Conservation (phyloP, 1,139 yeast species). For the Geotrichum carabidarum region DNA sequence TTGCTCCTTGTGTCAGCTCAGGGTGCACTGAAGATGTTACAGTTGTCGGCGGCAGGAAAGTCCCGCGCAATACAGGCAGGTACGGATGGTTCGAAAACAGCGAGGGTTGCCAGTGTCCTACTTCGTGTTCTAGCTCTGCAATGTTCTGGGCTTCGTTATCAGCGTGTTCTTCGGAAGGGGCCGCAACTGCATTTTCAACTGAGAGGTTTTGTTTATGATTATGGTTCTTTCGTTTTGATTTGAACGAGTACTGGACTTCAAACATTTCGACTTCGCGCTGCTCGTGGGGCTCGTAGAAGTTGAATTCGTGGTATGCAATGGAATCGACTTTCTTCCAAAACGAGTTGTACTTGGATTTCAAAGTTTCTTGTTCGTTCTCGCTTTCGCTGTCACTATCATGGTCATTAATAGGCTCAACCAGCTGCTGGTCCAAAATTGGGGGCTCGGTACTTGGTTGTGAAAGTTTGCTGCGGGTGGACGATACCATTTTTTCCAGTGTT, state of each 20-base stretch:
- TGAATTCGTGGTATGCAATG: constrained; percentile 38
- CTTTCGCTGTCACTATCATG: background rate
- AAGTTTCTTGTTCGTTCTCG: background rate
- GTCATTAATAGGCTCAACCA: background rate
- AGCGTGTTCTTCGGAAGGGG: background rate
- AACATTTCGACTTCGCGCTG: constrained; percentile 55
- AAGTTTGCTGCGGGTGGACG: constrained; percentile 6
- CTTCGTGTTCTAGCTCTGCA: background rate
- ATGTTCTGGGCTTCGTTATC: background rate
- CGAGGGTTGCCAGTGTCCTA: constrained; percentile 48
- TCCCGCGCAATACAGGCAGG: constrained; percentile 12
- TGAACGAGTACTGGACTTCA: constrained; percentile 52
- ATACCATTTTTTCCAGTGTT: constrained; percentile 15
- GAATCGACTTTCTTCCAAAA: constrained; percentile 38
- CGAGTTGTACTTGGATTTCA: constrained; percentile 15
- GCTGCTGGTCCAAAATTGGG: background rate
- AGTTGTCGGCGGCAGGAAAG: background rate
- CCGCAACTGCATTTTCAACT: background rate
- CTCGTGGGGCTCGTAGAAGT: constrained; percentile 33
- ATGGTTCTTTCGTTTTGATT: background rate
- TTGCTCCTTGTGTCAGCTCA: background rate
- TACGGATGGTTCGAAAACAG: constrained; percentile 29
- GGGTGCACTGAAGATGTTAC: background rate
- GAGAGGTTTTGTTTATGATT: background rate
- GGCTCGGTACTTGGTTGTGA: background rate